These are phyloP conservation scores for Emericellopsis cladophorae DNA, from an alignment of 2,329 filamentous ascomycete genomes.

Conservation along the genomic window DNA sequence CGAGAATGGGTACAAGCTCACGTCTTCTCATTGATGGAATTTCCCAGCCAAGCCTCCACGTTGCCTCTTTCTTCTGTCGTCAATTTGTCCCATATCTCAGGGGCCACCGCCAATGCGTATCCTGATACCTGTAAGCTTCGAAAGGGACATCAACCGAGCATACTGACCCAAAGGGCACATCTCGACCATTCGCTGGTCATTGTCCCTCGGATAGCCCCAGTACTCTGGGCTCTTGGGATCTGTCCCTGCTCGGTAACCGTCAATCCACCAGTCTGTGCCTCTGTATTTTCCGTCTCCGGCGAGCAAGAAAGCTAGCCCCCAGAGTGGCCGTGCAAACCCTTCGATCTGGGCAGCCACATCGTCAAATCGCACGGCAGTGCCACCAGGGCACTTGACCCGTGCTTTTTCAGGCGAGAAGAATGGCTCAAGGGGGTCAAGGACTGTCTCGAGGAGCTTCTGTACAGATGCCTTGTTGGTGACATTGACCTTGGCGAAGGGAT, in stretches of 20 bases:
- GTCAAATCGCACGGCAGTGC: constrained; percentile 65
- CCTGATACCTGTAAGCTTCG: constrained; percentile 19
- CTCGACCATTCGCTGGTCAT: constrained; percentile 76
- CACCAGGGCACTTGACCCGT: constrained; percentile 53
- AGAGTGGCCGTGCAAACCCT: constrained; percentile 62
- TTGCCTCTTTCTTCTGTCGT: constrained; percentile 49
- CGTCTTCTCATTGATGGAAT: constrained; percentile 67
- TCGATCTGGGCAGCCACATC: constrained; percentile 67
- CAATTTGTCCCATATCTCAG: constrained; percentile 53
- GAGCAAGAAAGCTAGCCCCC: constrained; percentile 60
- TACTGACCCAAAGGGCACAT: constrained; percentile 58
- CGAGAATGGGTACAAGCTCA: constrained; percentile 11
- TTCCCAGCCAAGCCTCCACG: constrained; percentile 60
- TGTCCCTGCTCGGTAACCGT: constrained; percentile 58
- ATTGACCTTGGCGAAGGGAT: constrained; percentile 41
- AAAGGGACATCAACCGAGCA: not conserved
- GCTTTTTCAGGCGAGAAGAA: constrained; percentile 59
- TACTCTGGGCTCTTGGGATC: constrained; percentile 59
- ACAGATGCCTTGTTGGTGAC: constrained; percentile 40
- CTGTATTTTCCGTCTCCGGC: constrained; percentile 55
- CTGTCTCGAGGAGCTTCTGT: constrained; percentile 45
- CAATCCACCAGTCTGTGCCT: constrained; percentile 49
- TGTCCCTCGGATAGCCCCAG: constrained; percentile 65
- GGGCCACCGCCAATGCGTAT: constrained; percentile 59
- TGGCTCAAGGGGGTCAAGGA: constrained; percentile 58